Evolutionary conservation across 768 basidiomycete species (phyloP).

Genomic region (Lepiota venenata): DNA sequence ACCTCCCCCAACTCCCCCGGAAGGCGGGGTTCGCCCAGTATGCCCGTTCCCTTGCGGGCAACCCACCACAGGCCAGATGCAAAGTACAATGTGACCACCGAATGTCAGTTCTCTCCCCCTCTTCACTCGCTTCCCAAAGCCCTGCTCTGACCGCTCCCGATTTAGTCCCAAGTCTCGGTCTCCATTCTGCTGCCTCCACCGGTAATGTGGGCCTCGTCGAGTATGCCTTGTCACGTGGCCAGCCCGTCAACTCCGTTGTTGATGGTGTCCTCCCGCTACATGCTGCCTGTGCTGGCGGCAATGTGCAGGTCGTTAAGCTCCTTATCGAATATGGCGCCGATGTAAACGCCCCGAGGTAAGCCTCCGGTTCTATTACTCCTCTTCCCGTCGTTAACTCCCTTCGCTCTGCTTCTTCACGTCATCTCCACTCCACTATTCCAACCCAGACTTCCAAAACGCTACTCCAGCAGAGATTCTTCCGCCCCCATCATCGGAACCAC

Average conservation of each 20-base stretch:
- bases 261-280: slow-evolving; percentile 97
- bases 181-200: slow-evolving; percentile 74
- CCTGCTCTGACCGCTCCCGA: slow-evolving; percentile 11
- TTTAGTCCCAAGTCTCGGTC: slow-evolving; percentile 70
- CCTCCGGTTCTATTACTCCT: slow-evolving; percentile 13
- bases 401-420: slow-evolving; percentile 10
- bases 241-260: slow-evolving; percentile 93
- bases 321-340: slow-evolving; percentile 96
- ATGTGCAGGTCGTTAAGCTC: slow-evolving; percentile 81
- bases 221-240: slow-evolving; percentile 90
- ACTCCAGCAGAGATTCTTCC: slow-evolving; percentile 60
- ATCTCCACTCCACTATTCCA: slow-evolving; percentile 14
- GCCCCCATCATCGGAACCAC: slow-evolving; percentile 74
- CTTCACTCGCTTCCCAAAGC: slow-evolving; percentile 1
- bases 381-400: slow-evolving; percentile 4
- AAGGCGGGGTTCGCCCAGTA: slow-evolving; percentile 18
- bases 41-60: slow-evolving; percentile 50
- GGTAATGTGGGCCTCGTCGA: slow-evolving; percentile 92
- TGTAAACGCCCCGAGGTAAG: slow-evolving; percentile 90
- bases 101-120: slow-evolving; percentile 36
- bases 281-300: slow-evolving; percentile 90
- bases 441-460: slow-evolving; percentile 65
- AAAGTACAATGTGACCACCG: slow-evolving; percentile 56
- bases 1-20: background rate
- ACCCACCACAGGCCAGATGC: slow-evolving; percentile 47